Base-by-base conservation (phyloP, 129 eudicot genomes). In the Heracleum sosnowskyi region DNA sequence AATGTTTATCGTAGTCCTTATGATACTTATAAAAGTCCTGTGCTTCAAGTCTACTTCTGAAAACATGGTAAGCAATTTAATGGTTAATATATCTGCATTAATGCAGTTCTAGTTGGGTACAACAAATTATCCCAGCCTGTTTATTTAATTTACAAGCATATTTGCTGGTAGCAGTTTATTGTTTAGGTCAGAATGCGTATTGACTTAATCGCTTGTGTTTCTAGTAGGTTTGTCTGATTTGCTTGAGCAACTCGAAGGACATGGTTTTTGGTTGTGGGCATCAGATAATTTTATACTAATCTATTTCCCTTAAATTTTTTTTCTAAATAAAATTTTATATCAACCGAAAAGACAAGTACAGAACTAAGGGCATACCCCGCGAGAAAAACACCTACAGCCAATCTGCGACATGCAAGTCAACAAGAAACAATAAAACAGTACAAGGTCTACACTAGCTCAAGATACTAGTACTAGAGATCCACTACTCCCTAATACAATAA, bases 201-300 rank as follows among this genome's bases (percentile, higher is more conserved):
- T 33, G 37, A 6, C 20, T 33, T 8, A 7, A 68, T 68, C 11
- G 73, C 15, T 66, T 16, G 73, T 68, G n/a, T 28, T 3, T n/a
- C 77, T 81, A 39, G 77, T 93, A 91, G 98, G 55, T 88, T 42
- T 95, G 98, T 79, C 97, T 97, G 72, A 90, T 95, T 76, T 95
- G 98, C 90, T 87, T 95, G 41, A 87, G 80, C 55, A 90, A 88
- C 79, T 57, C 84, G 7, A 95, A 95, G 71, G 85, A 94, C 85
- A 90, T 94, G 98, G 98, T 97, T 75, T 94, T 94, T 71, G 98
- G 98, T 42, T 94, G 98, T 77, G 98, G 98, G 36, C 98, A 94
- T 80, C 98, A 95, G 98, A 97, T 95, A 89, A n/a, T n/a, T n/a
- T n/a, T n/a, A n/a, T n/a, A n/a, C n/a, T n/a, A n/a, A n/a, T n/a